These are phyloP conservation scores for Gelatoporia subvermispora DNA, from an alignment of 768 basidiomycete genomes.

Conservation along the genomic window DNA sequence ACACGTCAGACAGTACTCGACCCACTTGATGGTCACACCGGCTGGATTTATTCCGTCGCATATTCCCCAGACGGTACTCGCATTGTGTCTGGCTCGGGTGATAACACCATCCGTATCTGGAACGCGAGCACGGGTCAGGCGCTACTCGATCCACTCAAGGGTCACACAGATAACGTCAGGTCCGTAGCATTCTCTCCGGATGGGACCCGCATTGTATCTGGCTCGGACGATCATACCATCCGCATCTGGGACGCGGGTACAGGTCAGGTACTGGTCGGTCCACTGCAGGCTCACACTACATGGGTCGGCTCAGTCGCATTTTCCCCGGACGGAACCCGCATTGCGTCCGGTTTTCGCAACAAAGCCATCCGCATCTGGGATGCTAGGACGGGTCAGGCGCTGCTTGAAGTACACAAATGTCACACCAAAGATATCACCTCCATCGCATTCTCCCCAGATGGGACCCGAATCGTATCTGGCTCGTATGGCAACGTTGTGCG, in stretches of 20 bases:
- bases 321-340: conserved; percentile 23
- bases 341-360: conserved; percentile 20
- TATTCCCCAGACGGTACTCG: conserved; percentile 25
- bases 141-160: too few species aligned
- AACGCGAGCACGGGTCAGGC: too few species aligned
- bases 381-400: conserved; percentile 4
- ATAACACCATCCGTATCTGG: too few species aligned
- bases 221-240: conserved; percentile 7
- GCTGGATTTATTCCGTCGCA: conserved; percentile 16
- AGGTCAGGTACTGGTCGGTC: conserved; percentile 8
- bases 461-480: conserved; percentile 18
- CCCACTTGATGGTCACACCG: conserved; percentile 15
- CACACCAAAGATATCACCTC: conserved; percentile 16
- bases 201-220: conserved; percentile 9
- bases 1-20: neutral
- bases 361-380: too few species aligned
- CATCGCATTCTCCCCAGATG: too few species aligned
- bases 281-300: too few species aligned
- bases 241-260: conserved; percentile 4
- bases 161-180: conserved; percentile 17
- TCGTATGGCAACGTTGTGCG: conserved; percentile 19
- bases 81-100: conserved; percentile 25
- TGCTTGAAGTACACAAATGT: conserved; percentile 15
- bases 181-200: conserved; percentile 25
- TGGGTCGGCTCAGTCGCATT: conserved; percentile 20